Evolutionary conservation across 2,329 filamentous ascomycete genomes (phyloP), one percentile per base, ranked within the genome.

Genomic region (Coleophoma crateriformis): DNA sequence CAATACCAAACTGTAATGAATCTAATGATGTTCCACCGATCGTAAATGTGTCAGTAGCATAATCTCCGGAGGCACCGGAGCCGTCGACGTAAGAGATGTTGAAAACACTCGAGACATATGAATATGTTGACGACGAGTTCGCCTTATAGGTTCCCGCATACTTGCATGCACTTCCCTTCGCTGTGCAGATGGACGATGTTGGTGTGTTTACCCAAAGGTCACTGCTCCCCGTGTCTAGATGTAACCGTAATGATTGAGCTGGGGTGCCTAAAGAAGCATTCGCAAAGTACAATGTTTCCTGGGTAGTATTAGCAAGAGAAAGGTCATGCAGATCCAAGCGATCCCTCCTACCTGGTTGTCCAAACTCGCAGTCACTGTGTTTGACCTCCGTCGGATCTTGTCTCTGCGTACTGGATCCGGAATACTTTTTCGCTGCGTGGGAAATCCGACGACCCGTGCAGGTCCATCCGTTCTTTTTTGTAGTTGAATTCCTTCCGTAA

Each of bases 11-110:
- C 60, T 90, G 85, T 49, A 90, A 70, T 49, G 71, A 67, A 3
- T 72, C 55, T 33, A 90, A 58, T 1, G 67, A 75, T 32, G 74
- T 65, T 19, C 70, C 71, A 12, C 78, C 82, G 47, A 90, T 72
- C 4, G 68, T 71, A 50, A 95, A 70, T 0, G 76, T 85, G 62
- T 96, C 91, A 4, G 79, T 83, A 2, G 82, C 88, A 65, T 95
- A 96, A 67, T 94, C 87, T 33, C 91, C 90, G 1, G 71, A 66
- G 0, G 90, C 87, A 5, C 83, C 82, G 0, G 87, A 87, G 42
- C 88, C 88, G 67, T 96, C 90, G 38, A 87, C 85, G 58, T 96
- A 96, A 1, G 84, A 83, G 55, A 96, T 95, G 69, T 92, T 91
- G 72, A 96, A 96, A 52, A 82, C 75, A 61, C 79, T 83, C 54